Percentiles rank a stretch among this genome's conserved stretches.
These are phyloP conservation scores for Balamuthia mandrillaris DNA, from an alignment of 208 protist species.

Conservation along the genomic window DNA sequence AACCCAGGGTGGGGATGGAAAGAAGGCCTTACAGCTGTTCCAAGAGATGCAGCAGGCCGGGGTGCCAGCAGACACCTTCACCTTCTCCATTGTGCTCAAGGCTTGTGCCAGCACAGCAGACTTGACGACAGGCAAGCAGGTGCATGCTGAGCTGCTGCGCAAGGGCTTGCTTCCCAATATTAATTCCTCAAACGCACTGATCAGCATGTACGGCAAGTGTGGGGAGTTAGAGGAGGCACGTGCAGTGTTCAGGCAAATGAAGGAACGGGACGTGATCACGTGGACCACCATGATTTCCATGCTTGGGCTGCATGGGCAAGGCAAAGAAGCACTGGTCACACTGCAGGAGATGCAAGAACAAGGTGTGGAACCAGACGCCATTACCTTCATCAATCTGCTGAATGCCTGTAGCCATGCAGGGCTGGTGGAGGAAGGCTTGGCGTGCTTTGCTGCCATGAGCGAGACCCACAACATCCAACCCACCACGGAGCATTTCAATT, in stretches of 20 bases:
- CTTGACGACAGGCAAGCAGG: not conserved
- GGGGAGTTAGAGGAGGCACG: not conserved
- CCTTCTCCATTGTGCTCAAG: no score
- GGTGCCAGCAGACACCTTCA: no score
- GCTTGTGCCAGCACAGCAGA: no score
- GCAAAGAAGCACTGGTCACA: not conserved
- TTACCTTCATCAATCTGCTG: not conserved
- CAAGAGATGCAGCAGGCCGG: no score
- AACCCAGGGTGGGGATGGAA: no score
- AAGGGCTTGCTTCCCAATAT: no score
- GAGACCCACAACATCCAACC: not conserved
- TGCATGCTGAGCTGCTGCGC: no score
- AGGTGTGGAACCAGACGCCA: not conserved
- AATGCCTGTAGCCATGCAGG: constrained; percentile 40
- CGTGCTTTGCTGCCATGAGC: not conserved
- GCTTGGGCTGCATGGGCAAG: not conserved
- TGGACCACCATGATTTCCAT: constrained; percentile 1
- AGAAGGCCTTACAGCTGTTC: no score
- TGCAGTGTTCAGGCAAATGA: not conserved
- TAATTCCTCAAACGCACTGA: no score
- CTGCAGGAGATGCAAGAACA: constrained; percentile 19
- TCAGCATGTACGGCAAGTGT: not conserved
- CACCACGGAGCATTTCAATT: not conserved
- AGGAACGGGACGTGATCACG: not conserved
- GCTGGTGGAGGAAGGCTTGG: constrained; percentile 9